Evolutionary conservation across 2,329 filamentous ascomycete species (phyloP).

Genomic region (Lomentospora prolificans): DNA sequence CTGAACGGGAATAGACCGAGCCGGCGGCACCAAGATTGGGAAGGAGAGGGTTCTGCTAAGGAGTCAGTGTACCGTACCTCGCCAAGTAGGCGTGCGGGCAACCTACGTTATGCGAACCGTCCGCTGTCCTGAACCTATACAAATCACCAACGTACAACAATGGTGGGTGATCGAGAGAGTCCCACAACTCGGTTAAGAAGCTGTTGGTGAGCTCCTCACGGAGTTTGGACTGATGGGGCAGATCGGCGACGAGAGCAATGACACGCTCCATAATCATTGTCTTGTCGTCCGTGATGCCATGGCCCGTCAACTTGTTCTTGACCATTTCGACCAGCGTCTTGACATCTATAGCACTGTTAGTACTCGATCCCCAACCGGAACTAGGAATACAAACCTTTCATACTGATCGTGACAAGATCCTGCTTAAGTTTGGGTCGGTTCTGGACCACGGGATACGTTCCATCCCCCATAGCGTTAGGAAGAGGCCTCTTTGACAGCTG

Average conservation of each 20-base stretch:
- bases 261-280: slow-evolving; percentile 67
- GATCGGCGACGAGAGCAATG: slow-evolving; percentile 57
- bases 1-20: slow-evolving; percentile 56
- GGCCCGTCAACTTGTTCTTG: slow-evolving; percentile 51
- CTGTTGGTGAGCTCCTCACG: slow-evolving; percentile 54
- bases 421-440: slow-evolving; percentile 40
- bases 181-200: slow-evolving; percentile 63
- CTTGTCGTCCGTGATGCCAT: slow-evolving; percentile 59
- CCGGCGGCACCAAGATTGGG: slow-evolving; percentile 59
- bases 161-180: slow-evolving; percentile 62
- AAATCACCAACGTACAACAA: slow-evolving; percentile 53
- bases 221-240: slow-evolving; percentile 52
- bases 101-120: slow-evolving; percentile 58
- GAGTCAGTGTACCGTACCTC: not conserved
- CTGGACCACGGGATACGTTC: slow-evolving; percentile 42
- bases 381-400: slow-evolving; percentile 29
- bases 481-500: slow-evolving; percentile 46
- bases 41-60: slow-evolving; percentile 47
- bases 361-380: not conserved
- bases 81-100: not conserved
- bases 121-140: slow-evolving; percentile 56
- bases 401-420: slow-evolving; percentile 47
- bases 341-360: slow-evolving; percentile 34
- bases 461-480: slow-evolving; percentile 52
- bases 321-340: slow-evolving; percentile 53